Base-by-base conservation (phyloP, 2,329 filamentous ascomycete species). In the Phaeosphaeria sp. region DNA sequence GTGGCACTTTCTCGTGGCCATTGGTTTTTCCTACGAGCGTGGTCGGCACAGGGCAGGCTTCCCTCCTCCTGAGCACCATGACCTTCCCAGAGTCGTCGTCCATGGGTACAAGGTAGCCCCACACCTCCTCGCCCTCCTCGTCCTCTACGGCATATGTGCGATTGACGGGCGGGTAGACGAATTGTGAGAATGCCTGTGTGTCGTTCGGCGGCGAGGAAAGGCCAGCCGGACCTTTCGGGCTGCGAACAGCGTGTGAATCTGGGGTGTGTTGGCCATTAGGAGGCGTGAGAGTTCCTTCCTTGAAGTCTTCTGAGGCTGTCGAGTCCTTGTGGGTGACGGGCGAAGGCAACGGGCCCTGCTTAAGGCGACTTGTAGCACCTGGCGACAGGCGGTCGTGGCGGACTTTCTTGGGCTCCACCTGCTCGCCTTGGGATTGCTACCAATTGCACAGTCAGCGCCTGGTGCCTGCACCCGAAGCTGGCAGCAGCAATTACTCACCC, bases 91-190 rank as follows among this genome's bases (percentile, higher is more conserved):
- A 88, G 63, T 86, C 86, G 51, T 86, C 84, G 71, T 94, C 89
- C 22, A 97, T 80, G 1, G 94, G 92, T 53, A 97, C 87, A 5
- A 99, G 82, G 71, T 98, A 99, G 13, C 96, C 96, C 95, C 95
- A 99, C 1, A 98, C 92, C 8, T 92, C 92, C 74, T 96, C 91
- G 46, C 86, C 85, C 56, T 86, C 87, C 78, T 97, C 93, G 73
- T 97, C 91, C 61, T 93, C 87, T 3, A 96, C 91, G 55, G 96
- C 92, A 62, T 93, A 91, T 11, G 89, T 89, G 47, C 94, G 84
- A 24, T 87, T 85, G 57, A 86, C 81, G 25, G 92, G 87, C 2
- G 90, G 88, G 64, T 92, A 89, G 39, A 91, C 80, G 70, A 90
- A 91, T 78, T 99, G 95, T 7, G 91, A 93, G 60, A 92, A 88